These are phyloP conservation scores for Haematococcus lacustris DNA, from an alignment of 139 green algal species.

Conservation along the genomic window DNA sequence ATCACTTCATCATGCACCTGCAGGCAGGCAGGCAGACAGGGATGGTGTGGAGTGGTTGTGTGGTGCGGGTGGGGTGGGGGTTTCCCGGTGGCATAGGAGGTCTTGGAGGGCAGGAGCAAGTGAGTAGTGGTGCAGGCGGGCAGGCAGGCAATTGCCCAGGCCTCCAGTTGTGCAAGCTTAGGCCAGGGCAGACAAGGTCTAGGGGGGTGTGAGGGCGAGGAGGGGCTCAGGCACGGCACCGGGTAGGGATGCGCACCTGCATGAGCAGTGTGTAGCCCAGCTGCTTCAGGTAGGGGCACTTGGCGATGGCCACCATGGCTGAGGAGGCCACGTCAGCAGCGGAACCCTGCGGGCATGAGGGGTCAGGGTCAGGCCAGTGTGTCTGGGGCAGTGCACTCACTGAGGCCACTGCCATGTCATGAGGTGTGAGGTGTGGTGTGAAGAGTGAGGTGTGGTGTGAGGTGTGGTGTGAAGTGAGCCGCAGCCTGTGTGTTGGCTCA, in stretches of 20 bases:
- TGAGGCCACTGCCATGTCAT: no score
- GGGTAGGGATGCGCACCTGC: conserved; percentile 49
- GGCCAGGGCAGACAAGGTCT: no score
- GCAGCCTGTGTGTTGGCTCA: no score
- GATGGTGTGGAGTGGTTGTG: no score
- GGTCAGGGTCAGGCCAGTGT: no score
- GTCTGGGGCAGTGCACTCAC: no score
- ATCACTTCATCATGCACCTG: conserved; percentile 98
- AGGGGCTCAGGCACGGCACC: not conserved
- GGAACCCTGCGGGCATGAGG: conserved; percentile 79
- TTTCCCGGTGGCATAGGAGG: no score
- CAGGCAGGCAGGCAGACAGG: not conserved
- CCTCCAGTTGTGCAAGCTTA: no score
- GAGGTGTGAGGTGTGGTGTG: no score
- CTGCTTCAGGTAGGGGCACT: conserved; percentile 48
- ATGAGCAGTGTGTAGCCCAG: conserved; percentile 88
- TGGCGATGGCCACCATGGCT: conserved; percentile 86
- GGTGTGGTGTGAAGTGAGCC: no score
- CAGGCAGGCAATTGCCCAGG: not conserved
- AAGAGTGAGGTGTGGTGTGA: no score
- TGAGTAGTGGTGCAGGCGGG: not conserved
- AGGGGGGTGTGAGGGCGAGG: not conserved
- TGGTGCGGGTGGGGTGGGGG: no score
- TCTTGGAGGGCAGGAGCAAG: conserved; percentile 1
- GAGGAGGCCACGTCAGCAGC: conserved; percentile 90